phyloP scores from a whole-genome alignment of 129 eudicot species.

The Pulicaria dysenterica region DNA sequence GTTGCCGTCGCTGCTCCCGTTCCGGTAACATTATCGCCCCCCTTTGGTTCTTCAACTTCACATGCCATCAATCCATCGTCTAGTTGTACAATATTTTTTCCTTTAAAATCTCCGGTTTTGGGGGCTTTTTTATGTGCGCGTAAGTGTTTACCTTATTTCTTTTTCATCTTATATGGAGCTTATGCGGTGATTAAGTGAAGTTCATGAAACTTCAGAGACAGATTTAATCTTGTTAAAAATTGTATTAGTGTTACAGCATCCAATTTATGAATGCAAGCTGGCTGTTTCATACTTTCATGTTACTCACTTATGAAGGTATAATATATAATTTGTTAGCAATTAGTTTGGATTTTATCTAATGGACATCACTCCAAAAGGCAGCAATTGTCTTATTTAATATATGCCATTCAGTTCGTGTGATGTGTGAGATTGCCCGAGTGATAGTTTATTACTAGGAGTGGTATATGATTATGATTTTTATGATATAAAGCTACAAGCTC shows the following conservation, averaged over 20 bases:
- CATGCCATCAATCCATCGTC: not conserved
- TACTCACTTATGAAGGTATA: not conserved
- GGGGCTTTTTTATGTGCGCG: conserved; percentile 15
- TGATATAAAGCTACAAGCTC: not conserved
- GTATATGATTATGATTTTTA: not conserved
- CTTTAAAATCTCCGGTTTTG: not conserved
- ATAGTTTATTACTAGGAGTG: not conserved
- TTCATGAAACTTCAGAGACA: conserved; percentile 2
- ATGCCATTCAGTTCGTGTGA: not conserved
- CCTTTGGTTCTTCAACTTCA: not conserved
- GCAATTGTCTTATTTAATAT: not conserved
- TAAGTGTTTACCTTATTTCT: not conserved
- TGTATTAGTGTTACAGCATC: not conserved
- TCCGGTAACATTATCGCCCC: conserved; percentile 8
- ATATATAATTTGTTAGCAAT: not conserved
- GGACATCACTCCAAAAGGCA: not conserved
- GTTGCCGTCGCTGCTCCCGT: conserved; percentile 19
- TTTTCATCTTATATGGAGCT: not conserved
- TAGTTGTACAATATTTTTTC: not conserved
- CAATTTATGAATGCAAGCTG: not conserved
- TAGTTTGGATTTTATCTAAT: conserved; percentile 2
- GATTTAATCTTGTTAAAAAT: not conserved
- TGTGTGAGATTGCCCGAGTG: not conserved
- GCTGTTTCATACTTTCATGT: not conserved
- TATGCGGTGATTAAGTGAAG: not conserved